A percentile compares a stretch with the other conserved stretches of the same genome.
Evolutionary conservation across 139 green algal species (phyloP).

Genomic region (Asterochloris sp.): DNA sequence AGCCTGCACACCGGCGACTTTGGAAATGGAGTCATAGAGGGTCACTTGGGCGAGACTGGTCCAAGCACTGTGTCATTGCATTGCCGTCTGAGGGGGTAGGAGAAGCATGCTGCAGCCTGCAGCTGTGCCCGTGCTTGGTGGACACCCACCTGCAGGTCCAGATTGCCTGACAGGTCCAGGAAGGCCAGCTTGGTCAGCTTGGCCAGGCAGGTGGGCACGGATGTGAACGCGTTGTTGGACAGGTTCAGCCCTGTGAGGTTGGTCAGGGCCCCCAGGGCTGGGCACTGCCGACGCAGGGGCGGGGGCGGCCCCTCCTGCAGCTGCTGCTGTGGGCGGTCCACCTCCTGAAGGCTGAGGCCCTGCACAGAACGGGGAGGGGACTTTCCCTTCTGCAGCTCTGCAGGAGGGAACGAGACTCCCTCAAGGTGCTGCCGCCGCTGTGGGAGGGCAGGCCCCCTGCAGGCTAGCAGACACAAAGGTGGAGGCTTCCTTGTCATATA

Average conservation of each 20-base stretch:
- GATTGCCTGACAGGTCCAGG: slow-evolving; percentile 44
- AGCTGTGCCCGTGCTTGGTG: too few relatives aligned
- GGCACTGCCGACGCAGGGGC: slow-evolving; percentile 26
- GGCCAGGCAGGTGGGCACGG: slow-evolving; percentile 29
- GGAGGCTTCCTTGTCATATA: too few relatives aligned
- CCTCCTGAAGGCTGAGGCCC: too few relatives aligned
- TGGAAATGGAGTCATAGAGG: not conserved
- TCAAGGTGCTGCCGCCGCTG: not conserved
- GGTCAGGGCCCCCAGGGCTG: slow-evolving; percentile 33
- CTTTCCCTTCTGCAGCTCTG: not conserved
- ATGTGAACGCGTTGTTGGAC: slow-evolving; percentile 40
- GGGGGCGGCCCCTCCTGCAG: not conserved
- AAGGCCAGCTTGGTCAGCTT: slow-evolving; percentile 34
- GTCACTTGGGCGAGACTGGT: not conserved
- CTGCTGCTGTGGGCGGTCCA: not conserved
- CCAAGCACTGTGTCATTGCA: not conserved
- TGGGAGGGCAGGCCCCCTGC: too few relatives aligned
- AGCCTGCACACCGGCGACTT: not conserved
- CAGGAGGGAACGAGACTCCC: not conserved
- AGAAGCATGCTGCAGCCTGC: not conserved
- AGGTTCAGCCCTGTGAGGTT: slow-evolving; percentile 46
- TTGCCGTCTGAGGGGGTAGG: not conserved
- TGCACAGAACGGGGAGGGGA: too few relatives aligned
- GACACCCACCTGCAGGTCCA: slow-evolving; percentile 30
- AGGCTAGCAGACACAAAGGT: too few relatives aligned